Evolutionary conservation across 768 basidiomycete species (phyloP), one percentile per base, ranked within the genome.

Genomic region (Hypholoma fasciculare): DNA sequence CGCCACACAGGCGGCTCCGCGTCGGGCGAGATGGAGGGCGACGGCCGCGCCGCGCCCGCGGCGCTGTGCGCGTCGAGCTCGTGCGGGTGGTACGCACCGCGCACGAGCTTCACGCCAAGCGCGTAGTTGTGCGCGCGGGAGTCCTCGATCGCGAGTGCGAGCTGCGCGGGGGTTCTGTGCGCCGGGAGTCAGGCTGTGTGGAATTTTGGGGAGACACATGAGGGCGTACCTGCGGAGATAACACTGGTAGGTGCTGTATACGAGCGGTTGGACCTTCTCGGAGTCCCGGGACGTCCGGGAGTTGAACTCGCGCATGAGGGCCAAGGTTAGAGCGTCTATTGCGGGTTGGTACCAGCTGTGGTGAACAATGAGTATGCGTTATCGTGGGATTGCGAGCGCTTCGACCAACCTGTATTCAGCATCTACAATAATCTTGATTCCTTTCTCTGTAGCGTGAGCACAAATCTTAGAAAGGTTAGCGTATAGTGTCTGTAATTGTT

Each of bases 181-280:
- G 13, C 13, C n/a, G 34, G 14, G 34, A 20, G 27, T 52, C 23
- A 39, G 17, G 14, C 8, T 20, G 9, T 17, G 13, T 42, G 13
- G 38, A n/a, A 1, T 23, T 26, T 20, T 39, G 1, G 9, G 30
- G 30, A 34, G 30, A 34, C 9, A 49, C 27, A 51, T 47, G 16
- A 4, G n/a, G 38, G 61, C 74, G 30, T 56, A 88, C 86, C 93
- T 80, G 43, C 83, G 83, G 20, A 97, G 82, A 72, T 96, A 97
- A 0, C 93, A 89, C 68, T 98, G 95, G 73, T 87, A 94, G 0
- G 95, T 97, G 1, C 83, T 87, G 70, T 95, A 95, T 1, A 94
- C 73, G 4, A 94, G 75, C 0, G 93, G 92, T 54, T 86, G 85
- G 4, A 84, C 72, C n/a, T 59, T 37, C 49, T 49, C 49, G 19